Percentiles rank a stretch among this genome's conserved stretches.
These are phyloP conservation scores for Waltergamsia citrina DNA, from an alignment of 2,329 filamentous ascomycete species.

Conservation along the genomic window DNA sequence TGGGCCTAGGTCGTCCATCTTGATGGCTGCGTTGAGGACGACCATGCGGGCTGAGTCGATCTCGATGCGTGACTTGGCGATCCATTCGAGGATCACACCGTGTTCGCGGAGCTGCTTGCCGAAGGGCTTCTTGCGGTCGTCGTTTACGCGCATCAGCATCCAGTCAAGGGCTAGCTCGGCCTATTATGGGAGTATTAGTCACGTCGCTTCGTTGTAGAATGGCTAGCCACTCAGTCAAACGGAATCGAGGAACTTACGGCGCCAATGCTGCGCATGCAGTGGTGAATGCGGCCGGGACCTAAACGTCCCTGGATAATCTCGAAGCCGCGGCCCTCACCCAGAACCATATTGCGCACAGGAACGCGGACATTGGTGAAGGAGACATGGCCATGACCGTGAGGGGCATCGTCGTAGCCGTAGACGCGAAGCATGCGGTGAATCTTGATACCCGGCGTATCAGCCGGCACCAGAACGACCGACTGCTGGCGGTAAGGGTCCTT, in stretches of 20 bases:
- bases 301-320: conserved; percentile 98
- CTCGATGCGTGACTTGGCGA: conserved; percentile 84
- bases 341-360: conserved; percentile 72
- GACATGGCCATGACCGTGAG: conserved; percentile 93
- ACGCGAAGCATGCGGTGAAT: conserved; percentile 89
- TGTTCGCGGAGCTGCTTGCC: conserved; percentile 80
- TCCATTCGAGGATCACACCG: conserved; percentile 91
- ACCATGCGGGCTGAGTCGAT: conserved; percentile 86
- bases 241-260: conserved; percentile 39
- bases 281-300: conserved; percentile 92
- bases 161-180: conserved; percentile 88
- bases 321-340: conserved; percentile 89
- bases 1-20: conserved; percentile 82
- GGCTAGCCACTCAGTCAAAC: background rate
- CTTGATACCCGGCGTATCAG: conserved; percentile 74
- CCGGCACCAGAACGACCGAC: conserved; percentile 83
- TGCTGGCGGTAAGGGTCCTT: conserved; percentile 78
- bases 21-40: conserved; percentile 89
- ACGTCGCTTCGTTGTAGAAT: background rate
- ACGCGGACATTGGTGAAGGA: conserved; percentile 85
- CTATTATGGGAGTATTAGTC: conserved; percentile 16
- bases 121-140: conserved; percentile 83
- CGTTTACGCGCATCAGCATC: conserved; percentile 91
- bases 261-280: conserved; percentile 92
- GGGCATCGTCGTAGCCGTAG: conserved; percentile 96